These are phyloP conservation scores for Termitomyces sp. DNA, from an alignment of 768 basidiomycete species.

Conservation along the genomic window DNA sequence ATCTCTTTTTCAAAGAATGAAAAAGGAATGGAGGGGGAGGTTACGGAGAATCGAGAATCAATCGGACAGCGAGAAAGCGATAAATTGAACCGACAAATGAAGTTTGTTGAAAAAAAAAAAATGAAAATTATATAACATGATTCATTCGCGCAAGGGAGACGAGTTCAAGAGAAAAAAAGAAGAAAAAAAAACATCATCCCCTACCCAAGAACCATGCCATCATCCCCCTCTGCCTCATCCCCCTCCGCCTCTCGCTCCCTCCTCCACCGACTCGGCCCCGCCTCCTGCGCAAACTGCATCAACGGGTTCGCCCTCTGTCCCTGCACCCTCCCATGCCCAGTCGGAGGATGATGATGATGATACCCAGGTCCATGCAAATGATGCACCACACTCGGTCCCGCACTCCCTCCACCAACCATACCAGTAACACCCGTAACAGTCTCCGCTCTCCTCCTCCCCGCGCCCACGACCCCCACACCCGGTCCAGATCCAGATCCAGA, in stretches of 20 bases:
- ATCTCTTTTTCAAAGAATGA: no score
- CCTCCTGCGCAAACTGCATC: slow-evolving; percentile 2
- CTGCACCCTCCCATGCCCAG: not conserved
- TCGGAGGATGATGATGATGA: not conserved
- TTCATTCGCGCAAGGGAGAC: no score
- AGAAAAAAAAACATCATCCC: no score
- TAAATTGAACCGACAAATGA: no score
- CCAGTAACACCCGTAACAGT: slow-evolving; percentile 12
- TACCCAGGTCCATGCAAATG: slow-evolving; percentile 10
- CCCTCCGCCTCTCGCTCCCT: not conserved
- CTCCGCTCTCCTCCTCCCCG: slow-evolving; percentile 10
- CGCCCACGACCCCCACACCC: not conserved
- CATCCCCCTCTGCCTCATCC: not conserved
- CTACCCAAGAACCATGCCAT: no score
- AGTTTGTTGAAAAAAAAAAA: no score
- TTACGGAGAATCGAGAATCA: no score
- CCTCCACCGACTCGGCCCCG: slow-evolving; percentile 1
- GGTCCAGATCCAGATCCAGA: not conserved
- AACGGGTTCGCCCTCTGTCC: slow-evolving; percentile 2
- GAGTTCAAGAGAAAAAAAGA: no score
- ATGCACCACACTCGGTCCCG: not conserved
- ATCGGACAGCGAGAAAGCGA: no score
- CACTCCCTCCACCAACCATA: not conserved
- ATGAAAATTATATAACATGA: no score
- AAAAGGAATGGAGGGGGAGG: no score